Conservation (phyloP, 2,329 filamentous ascomycete species). For the Pseudopithomyces chartarum region DNA sequence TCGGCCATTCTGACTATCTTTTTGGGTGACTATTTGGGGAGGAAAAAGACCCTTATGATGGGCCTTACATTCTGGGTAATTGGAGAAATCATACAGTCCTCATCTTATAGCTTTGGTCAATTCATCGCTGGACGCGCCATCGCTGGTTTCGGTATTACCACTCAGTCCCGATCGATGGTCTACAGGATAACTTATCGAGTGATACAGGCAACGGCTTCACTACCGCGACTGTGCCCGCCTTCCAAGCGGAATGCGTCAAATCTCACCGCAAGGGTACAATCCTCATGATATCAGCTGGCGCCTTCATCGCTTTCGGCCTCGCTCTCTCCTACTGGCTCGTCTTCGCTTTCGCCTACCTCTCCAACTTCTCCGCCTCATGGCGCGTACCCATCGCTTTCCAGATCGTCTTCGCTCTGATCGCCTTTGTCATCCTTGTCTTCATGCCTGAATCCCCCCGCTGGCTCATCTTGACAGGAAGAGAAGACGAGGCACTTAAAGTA, state of each 20-base stretch:
- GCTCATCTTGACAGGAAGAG: constrained; percentile 61
- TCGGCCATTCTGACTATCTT: constrained; percentile 59
- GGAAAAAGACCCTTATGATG: constrained; percentile 55
- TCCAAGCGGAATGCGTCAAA: constrained; percentile 57
- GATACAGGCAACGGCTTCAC: constrained; percentile 56
- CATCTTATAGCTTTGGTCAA: constrained; percentile 52
- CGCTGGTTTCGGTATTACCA: constrained; percentile 51
- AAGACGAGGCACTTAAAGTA: constrained; percentile 48
- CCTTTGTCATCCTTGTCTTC: constrained; percentile 56
- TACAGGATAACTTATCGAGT: constrained; percentile 8
- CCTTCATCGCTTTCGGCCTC: constrained; percentile 57
- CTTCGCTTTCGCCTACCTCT: constrained; percentile 56
- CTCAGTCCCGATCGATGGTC: constrained; percentile 51
- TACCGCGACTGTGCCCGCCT: constrained; percentile 57
- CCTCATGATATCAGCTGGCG: constrained; percentile 55
- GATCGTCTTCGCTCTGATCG: constrained; percentile 60
- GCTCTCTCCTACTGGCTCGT: constrained; percentile 59
- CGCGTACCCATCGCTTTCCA: constrained; percentile 64
- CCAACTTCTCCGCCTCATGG: constrained; percentile 47
- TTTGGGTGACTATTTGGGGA: constrained; percentile 55
- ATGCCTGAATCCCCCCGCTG: constrained; percentile 64
- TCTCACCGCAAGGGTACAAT: constrained; percentile 51
- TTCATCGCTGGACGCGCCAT: constrained; percentile 58
- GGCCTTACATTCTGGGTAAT: constrained; percentile 56
- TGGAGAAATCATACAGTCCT: constrained; percentile 56